Percentiles rank a stretch among this genome's conserved stretches.
Conservation (phyloP, 371 early-diverging fungal genomes). For the Paraphysoderma sedebokerense region DNA sequence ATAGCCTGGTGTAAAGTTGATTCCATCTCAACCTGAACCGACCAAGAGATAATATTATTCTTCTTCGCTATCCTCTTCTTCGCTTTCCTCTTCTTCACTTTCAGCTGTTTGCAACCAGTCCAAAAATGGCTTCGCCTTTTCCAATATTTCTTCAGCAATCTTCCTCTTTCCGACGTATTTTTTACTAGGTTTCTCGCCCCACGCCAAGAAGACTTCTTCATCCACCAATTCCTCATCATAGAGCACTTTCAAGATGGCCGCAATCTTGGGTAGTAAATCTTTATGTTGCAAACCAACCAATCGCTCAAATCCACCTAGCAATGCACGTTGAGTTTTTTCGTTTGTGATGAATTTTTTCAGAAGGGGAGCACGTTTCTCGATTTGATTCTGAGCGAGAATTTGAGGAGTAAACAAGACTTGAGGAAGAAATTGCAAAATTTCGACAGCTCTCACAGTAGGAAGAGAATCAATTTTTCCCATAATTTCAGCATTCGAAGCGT, state of each 20-base stretch:
- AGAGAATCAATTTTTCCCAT: constrained; percentile 53
- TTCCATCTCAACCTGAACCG: no score
- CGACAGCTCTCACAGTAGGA: no score
- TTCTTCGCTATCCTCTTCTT: constrained; percentile 12
- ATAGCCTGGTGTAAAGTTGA: no score
- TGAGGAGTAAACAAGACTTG: constrained; percentile 41
- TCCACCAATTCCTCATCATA: constrained; percentile 83
- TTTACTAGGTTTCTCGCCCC: constrained; percentile 81
- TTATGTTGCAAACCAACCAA: constrained; percentile 49
- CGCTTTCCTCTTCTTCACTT: constrained; percentile 16
- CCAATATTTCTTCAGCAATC: constrained; percentile 50
- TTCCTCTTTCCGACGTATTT: constrained; percentile 66
- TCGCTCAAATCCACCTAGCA: constrained; percentile 85
- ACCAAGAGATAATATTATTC: neutral
- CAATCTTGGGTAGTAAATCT: constrained; percentile 49
- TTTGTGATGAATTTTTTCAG: constrained; percentile 16
- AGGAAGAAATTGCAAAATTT: constrained; percentile 33
- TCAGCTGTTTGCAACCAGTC: constrained; percentile 60
- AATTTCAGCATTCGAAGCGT: constrained; percentile 44
- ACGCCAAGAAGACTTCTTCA: constrained; percentile 71
- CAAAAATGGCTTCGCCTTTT: constrained; percentile 74
- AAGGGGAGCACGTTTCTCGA: constrained; percentile 18
- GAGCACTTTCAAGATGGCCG: constrained; percentile 64
- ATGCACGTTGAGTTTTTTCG: constrained; percentile 59
- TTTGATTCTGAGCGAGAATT: constrained; percentile 27